Conservation (phyloP, 1,284 basidiomycete genomes). For the Microbotryum scabiosae region DNA sequence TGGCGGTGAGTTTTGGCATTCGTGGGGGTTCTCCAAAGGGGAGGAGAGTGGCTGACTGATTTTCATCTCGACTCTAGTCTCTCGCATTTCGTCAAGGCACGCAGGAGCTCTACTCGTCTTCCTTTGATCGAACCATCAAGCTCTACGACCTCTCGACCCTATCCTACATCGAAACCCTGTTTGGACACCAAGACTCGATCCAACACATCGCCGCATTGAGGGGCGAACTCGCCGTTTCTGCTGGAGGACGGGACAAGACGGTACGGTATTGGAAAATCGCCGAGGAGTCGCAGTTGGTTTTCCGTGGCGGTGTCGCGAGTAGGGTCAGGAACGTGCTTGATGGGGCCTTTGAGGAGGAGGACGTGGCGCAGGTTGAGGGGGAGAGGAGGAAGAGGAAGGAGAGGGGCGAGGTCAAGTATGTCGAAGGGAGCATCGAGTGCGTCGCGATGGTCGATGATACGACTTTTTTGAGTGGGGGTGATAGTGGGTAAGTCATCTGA, state of each 20-base stretch:
- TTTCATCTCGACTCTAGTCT: slow-evolving; percentile 45
- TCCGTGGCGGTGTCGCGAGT: slow-evolving; percentile 80
- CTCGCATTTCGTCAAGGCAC: slow-evolving; percentile 76
- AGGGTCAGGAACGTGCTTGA: slow-evolving; percentile 69
- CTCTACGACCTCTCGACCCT: slow-evolving; percentile 77
- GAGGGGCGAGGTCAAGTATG: slow-evolving; percentile 50
- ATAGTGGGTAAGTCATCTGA: slow-evolving; percentile 65
- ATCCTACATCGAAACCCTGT: slow-evolving; percentile 92
- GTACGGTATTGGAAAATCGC: slow-evolving; percentile 93
- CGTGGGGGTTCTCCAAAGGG: neutral
- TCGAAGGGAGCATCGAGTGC: slow-evolving; percentile 86
- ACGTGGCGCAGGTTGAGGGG: slow-evolving; percentile 45
- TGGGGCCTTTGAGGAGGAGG: slow-evolving; percentile 58
- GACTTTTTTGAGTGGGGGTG: slow-evolving; percentile 86
- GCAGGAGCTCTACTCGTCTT: slow-evolving; percentile 75
- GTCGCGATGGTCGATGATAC: slow-evolving; percentile 90
- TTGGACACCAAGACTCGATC: slow-evolving; percentile 91
- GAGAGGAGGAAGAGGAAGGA: slow-evolving; percentile 40
- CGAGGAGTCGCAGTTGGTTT: slow-evolving; percentile 92
- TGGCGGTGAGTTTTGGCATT: slow-evolving; percentile 56
- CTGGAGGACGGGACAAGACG: slow-evolving; percentile 84
- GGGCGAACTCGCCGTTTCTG: slow-evolving; percentile 74
- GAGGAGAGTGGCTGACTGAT: slow-evolving; percentile 9
- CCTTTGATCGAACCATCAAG: slow-evolving; percentile 85
- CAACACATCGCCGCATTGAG: slow-evolving; percentile 68